Evolutionary conservation across 2,329 filamentous ascomycete species (phyloP).

Genomic region (Chalara sp.): DNA sequence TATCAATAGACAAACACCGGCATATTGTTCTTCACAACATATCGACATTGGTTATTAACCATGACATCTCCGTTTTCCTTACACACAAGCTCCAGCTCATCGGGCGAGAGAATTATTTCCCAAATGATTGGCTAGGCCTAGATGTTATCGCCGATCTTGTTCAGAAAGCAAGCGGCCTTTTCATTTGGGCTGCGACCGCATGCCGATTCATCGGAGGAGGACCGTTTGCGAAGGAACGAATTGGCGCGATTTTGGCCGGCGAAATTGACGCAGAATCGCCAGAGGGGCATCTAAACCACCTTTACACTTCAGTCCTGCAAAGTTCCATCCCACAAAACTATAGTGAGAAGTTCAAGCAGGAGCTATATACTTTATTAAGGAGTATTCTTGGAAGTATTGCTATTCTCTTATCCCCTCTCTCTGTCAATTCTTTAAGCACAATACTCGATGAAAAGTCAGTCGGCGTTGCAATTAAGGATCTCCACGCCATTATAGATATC

Average conservation of each 20-base stretch:
- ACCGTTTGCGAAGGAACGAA: conserved; percentile 2
- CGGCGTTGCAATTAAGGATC: conserved; percentile 1
- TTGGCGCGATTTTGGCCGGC: conserved; percentile 2
- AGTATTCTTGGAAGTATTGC: conserved; percentile 8
- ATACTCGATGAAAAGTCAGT: conserved; percentile 1
- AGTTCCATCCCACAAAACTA: conserved; percentile 4
- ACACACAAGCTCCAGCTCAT: conserved; percentile 9
- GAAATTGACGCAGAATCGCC: background rate
- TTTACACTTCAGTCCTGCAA: conserved; percentile 7
- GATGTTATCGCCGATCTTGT: conserved; percentile 12
- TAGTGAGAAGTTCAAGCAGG: conserved; percentile 5
- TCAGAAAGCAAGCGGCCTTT: conserved; percentile 15
- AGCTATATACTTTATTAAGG: conserved; percentile 3
- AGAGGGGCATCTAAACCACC: conserved; percentile 6
- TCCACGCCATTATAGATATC: conserved; percentile 9
- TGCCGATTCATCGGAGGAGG: conserved; percentile 11
- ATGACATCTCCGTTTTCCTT: conserved; percentile 11
- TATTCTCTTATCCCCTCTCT: conserved; percentile 5
- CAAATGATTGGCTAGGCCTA: conserved; percentile 13
- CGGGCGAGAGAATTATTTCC: conserved; percentile 1
- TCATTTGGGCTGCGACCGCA: conserved; percentile 22
- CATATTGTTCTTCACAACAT: conserved; percentile 18
- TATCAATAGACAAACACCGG: conserved; percentile 8
- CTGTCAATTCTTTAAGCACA: conserved; percentile 4
- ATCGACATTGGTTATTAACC: conserved; percentile 13